Conservation (phyloP, 2,329 filamentous ascomycete species). For the Ascochyta fabae region DNA sequence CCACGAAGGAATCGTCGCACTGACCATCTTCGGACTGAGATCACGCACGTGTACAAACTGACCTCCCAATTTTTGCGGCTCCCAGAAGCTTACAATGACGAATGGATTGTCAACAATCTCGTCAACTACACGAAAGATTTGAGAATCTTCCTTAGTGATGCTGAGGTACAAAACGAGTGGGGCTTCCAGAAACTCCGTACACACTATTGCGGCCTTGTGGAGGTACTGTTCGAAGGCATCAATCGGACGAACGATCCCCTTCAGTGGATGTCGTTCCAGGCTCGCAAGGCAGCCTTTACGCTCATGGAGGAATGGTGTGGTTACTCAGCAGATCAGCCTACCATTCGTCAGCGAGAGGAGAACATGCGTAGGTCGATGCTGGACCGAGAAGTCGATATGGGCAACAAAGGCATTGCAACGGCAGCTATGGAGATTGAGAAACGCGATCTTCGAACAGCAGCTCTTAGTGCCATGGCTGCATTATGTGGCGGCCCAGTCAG, state of each 20-base stretch:
- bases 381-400: conserved; percentile 74
- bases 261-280: conserved; percentile 97
- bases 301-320: conserved; percentile 99
- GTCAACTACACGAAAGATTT: conserved; percentile 90
- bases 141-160: conserved; percentile 92
- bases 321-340: conserved; percentile 87
- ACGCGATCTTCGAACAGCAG: conserved; percentile 85
- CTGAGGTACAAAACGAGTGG: conserved; percentile 92
- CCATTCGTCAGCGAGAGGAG: conserved; percentile 82
- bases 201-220: conserved; percentile 92
- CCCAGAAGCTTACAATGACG: conserved; percentile 79
- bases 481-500: conserved; percentile 84
- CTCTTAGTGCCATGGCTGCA: conserved; percentile 92
- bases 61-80: conserved; percentile 88
- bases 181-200: conserved; percentile 90
- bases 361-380: conserved; percentile 86
- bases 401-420: conserved; percentile 78
- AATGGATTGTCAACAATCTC: conserved; percentile 89
- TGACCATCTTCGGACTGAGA: conserved; percentile 87
- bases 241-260: conserved; percentile 84
- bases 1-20: conserved; percentile 78
- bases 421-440: conserved; percentile 98
- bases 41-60: conserved; percentile 94
- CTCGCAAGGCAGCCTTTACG: conserved; percentile 91
- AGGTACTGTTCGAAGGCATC: conserved; percentile 90